A percentile compares a stretch with the other conserved stretches of the same genome.
Evolutionary conservation across 208 protist genomes (phyloP).

Genomic region (Zelonia costaricensis): DNA sequence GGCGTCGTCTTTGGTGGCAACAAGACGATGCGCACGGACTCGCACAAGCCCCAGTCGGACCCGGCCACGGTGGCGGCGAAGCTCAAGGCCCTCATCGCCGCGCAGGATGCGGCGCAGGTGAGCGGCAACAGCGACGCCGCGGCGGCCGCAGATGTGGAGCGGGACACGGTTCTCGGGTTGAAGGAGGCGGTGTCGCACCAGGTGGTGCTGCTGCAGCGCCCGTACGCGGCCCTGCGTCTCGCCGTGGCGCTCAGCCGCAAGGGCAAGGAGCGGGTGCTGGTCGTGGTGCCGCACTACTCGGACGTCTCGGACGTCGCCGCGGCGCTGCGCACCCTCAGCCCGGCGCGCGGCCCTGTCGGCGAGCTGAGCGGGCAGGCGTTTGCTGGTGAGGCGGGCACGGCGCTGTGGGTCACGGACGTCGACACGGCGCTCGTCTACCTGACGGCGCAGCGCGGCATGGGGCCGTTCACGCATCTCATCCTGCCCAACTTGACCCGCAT

Average conservation of each 20-base stretch:
- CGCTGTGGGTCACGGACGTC: constrained; percentile 80
- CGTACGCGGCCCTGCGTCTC: constrained; percentile 50
- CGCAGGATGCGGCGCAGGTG: constrained; percentile 17
- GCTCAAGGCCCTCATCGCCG: constrained; percentile 35
- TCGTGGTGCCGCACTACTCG: constrained; percentile 82
- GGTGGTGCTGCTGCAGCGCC: constrained; percentile 50
- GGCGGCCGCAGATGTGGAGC: background rate
- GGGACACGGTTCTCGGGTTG: constrained; percentile 16
- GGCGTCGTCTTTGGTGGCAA: constrained; percentile 78
- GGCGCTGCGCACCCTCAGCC: constrained; percentile 35
- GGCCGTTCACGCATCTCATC: constrained; percentile 86
- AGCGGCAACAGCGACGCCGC: background rate
- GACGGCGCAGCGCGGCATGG: constrained; percentile 52
- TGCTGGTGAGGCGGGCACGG: constrained; percentile 35
- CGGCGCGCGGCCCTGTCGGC: constrained; percentile 35
- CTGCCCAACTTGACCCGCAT: constrained; percentile 62
- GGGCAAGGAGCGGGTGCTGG: constrained; percentile 54
- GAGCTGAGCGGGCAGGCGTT: constrained; percentile 69
- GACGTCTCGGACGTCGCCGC: constrained; percentile 59
- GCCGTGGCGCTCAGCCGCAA: constrained; percentile 35
- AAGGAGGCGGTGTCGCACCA: constrained; percentile 32
- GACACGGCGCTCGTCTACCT: constrained; percentile 81
- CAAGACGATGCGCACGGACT: constrained; percentile 69
- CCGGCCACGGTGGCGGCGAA: constrained; percentile 43
- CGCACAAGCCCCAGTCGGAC: constrained; percentile 47